These are phyloP conservation scores for Hansenula lynferdii DNA, from an alignment of 1,139 yeast species.

Conservation along the genomic window DNA sequence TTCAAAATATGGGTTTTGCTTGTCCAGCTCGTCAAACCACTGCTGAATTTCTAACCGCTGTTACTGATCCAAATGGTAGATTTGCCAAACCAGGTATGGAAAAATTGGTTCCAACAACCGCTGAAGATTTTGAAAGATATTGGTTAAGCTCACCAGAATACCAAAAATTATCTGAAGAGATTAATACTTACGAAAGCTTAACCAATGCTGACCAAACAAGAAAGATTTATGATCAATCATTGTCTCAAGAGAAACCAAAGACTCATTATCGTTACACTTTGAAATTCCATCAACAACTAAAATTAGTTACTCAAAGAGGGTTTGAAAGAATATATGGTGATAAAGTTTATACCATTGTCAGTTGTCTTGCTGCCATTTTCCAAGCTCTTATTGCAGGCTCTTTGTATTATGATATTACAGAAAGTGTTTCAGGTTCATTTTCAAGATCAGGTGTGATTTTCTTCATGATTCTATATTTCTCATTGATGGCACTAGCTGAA, in stretches of 20 bases:
- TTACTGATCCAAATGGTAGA: slow-evolving; percentile 58
- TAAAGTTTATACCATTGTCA: slow-evolving; percentile 42
- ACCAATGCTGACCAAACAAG: slow-evolving; percentile 38
- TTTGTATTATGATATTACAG: slow-evolving; percentile 28
- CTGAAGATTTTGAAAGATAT: slow-evolving; percentile 59
- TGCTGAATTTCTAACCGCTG: slow-evolving; percentile 55
- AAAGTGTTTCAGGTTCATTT: slow-evolving; percentile 43
- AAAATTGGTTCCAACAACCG: slow-evolving; percentile 58
- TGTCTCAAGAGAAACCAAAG: slow-evolving; percentile 36
- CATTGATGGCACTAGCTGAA: slow-evolving; percentile 52
- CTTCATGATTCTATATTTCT: slow-evolving; percentile 47
- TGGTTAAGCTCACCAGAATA: slow-evolving; percentile 63
- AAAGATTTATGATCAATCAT: slow-evolving; percentile 31
- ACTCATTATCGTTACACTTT: slow-evolving; percentile 41
- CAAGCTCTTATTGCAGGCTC: slow-evolving; percentile 53
- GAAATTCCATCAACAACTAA: slow-evolving; percentile 41
- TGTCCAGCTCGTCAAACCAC: slow-evolving; percentile 55
- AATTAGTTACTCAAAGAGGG: slow-evolving; percentile 42
- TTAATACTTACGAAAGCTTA: slow-evolving; percentile 34
- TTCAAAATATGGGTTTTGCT: slow-evolving; percentile 42
- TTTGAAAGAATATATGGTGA: slow-evolving; percentile 49
- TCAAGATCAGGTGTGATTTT: slow-evolving; percentile 56
- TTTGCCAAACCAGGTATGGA: slow-evolving; percentile 46
- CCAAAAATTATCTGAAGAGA: slow-evolving; percentile 35
- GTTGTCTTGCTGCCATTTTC: slow-evolving; percentile 39